A percentile compares a stretch with the other conserved stretches of the same genome.
Evolutionary conservation across 2,329 filamentous ascomycete genomes (phyloP).

Genomic region (Thielaviopsis populi): DNA sequence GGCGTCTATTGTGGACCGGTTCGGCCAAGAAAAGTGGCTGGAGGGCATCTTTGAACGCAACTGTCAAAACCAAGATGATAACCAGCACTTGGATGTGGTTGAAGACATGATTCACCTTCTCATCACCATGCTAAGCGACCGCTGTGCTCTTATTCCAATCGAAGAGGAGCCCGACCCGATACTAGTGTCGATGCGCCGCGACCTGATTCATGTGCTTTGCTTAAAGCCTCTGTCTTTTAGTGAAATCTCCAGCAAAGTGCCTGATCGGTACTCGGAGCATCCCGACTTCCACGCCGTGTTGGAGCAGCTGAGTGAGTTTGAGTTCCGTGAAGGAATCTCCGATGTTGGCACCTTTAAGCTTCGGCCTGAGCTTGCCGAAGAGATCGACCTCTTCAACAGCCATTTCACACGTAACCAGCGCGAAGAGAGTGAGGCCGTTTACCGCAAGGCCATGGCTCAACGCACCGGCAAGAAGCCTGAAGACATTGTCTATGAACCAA

Average conservation of each 20-base stretch:
- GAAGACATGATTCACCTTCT: constrained; percentile 93
- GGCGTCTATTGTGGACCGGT: constrained; percentile 80
- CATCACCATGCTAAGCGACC: constrained; percentile 79
- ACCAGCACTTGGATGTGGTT: constrained; percentile 77
- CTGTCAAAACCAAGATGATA: constrained; percentile 64
- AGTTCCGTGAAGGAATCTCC: constrained; percentile 75
- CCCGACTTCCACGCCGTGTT: constrained; percentile 77
- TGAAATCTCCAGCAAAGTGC: constrained; percentile 71
- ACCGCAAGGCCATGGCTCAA: constrained; percentile 74
- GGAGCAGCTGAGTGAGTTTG: constrained; percentile 76
- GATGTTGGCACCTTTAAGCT: constrained; percentile 92
- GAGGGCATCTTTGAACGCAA: constrained; percentile 63
- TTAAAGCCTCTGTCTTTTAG: constrained; percentile 95
- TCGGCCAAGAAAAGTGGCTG: constrained; percentile 77
- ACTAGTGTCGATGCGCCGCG: constrained; percentile 61
- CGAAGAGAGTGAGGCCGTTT: constrained; percentile 84
- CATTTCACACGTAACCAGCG: constrained; percentile 96
- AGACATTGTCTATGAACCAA: constrained; percentile 86
- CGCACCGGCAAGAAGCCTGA: constrained; percentile 66
- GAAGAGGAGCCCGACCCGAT: constrained; percentile 47
- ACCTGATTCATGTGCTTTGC: constrained; percentile 85
- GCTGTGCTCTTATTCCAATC: constrained; percentile 58
- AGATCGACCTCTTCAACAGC: constrained; percentile 88
- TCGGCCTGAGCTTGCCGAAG: constrained; percentile 68
- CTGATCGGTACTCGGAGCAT: constrained; percentile 77